Evolutionary conservation across 2,329 filamentous ascomycete genomes (phyloP).

Genomic region (Trichophyton schoenleinii): DNA sequence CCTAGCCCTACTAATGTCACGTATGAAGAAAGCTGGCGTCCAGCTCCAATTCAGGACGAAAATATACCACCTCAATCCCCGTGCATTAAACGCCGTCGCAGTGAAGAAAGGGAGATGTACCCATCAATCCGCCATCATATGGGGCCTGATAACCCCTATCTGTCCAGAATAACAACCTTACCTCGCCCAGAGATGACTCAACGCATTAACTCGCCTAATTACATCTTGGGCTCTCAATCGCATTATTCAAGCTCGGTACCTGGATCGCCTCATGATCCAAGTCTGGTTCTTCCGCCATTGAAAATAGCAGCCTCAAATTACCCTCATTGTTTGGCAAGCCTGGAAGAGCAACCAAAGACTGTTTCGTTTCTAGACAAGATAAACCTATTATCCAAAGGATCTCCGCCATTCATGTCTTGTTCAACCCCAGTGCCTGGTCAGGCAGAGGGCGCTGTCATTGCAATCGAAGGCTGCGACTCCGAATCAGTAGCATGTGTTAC

Average conservation of each 20-base stretch:
- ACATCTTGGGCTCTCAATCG: conserved; percentile 45
- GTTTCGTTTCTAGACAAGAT: conserved; percentile 67
- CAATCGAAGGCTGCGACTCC: conserved; percentile 62
- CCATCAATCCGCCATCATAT: conserved; percentile 29
- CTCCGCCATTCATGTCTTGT: conserved; percentile 45
- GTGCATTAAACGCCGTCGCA: conserved; percentile 52
- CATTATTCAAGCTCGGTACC: conserved; percentile 25
- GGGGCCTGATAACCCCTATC: conserved; percentile 30
- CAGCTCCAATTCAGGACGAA: conserved; percentile 21
- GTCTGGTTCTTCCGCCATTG: conserved; percentile 42
- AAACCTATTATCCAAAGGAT: conserved; percentile 61
- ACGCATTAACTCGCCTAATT: conserved; percentile 10
- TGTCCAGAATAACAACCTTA: conserved; percentile 30
- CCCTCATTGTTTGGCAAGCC: conserved; percentile 30
- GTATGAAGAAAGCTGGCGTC: conserved; percentile 16
- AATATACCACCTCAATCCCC: conserved; percentile 33
- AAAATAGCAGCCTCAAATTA: conserved; percentile 30
- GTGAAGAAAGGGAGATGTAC: conserved; percentile 36
- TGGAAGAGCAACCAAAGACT: conserved; percentile 61
- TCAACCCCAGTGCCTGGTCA: conserved; percentile 11
- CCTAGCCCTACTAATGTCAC: conserved; percentile 19
- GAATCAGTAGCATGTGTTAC: conserved; percentile 54
- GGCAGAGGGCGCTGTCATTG: conserved; percentile 57
- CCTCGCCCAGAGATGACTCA: conserved; percentile 28
- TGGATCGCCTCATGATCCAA: conserved; percentile 32